Conservation (phyloP, 1,139 yeast species). For the Blastobotrys arbuscula region DNA sequence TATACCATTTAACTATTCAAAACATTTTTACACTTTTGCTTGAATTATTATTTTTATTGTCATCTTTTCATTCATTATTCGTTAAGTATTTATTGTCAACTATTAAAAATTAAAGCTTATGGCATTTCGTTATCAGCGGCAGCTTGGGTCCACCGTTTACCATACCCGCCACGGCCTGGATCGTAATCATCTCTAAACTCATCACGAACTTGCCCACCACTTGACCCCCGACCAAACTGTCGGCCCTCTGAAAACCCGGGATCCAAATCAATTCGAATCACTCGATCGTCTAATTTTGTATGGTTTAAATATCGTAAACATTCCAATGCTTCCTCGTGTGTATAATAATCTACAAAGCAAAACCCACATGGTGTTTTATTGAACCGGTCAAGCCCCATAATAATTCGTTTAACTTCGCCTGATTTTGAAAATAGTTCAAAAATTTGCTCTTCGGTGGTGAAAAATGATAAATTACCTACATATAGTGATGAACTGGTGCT, state of each 20-base stretch:
- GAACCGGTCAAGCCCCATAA: slow-evolving; percentile 90
- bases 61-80: not conserved
- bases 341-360: slow-evolving; percentile 75
- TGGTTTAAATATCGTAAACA: slow-evolving; percentile 77
- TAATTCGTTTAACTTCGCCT: slow-evolving; percentile 70
- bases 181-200: slow-evolving; percentile 53
- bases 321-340: slow-evolving; percentile 64
- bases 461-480: slow-evolving; percentile 80
- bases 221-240: slow-evolving; percentile 86
- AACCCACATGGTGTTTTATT: slow-evolving; percentile 93
- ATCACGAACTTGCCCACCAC: slow-evolving; percentile 79
- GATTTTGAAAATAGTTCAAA: slow-evolving; percentile 71
- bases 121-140: slow-evolving; percentile 8
- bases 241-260: slow-evolving; percentile 94
- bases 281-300: slow-evolving; percentile 76
- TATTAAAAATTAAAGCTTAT: not conserved
- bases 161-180: slow-evolving; percentile 54
- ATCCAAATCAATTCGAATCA: slow-evolving; percentile 78
- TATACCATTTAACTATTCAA: not conserved
- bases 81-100: not conserved
- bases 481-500: slow-evolving; percentile 69
- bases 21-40: not conserved
- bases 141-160: slow-evolving; percentile 29
- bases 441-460: slow-evolving; percentile 90
- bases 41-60: not conserved